These are phyloP conservation scores for Termitomyces sp. DNA, from an alignment of 1,284 basidiomycete species.

Conservation along the genomic window DNA sequence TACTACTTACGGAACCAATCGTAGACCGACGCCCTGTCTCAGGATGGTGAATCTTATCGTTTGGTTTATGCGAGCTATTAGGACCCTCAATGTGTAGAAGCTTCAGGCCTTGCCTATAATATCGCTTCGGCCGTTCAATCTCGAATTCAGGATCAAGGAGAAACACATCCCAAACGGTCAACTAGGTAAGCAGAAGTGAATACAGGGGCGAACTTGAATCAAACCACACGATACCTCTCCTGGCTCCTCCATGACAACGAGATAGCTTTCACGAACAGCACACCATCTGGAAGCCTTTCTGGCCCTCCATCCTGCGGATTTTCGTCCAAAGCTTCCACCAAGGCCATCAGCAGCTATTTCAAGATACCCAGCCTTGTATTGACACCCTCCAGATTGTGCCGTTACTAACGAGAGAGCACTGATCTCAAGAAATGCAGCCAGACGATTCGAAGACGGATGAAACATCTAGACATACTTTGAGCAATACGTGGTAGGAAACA, in stretches of 20 bases:
- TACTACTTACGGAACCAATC: conserved; percentile 47
- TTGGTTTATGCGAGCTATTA: conserved; percentile 4
- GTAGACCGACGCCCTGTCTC: conserved; percentile 35
- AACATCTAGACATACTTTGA: conserved; percentile 72
- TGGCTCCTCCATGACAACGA: conserved; percentile 84
- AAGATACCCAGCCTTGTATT: conserved; percentile 89
- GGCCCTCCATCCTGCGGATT: conserved; percentile 61
- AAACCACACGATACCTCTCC: conserved; percentile 57
- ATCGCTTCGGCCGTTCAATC: conserved; percentile 75
- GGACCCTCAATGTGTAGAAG: conserved; percentile 36
- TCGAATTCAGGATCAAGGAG: conserved; percentile 87
- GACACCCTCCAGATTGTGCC: conserved; percentile 78
- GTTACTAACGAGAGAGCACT: conserved; percentile 84
- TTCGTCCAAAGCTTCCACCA: conserved; percentile 56
- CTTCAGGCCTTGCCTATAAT: conserved; percentile 73
- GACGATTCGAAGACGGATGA: conserved; percentile 87
- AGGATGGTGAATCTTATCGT: conserved; percentile 13
- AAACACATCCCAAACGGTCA: conserved; percentile 89
- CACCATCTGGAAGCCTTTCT: conserved; percentile 86
- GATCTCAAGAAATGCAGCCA: conserved; percentile 94
- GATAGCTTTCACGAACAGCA: conserved; percentile 88
- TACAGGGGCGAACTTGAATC: background rate
- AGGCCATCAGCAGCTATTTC: conserved; percentile 47
- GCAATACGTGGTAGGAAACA: conserved; percentile 6
- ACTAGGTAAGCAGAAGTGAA: conserved; percentile 39